Evolutionary conservation across 2,329 filamentous ascomycete species (phyloP).

Genomic region (Escovopsis sp.): DNA sequence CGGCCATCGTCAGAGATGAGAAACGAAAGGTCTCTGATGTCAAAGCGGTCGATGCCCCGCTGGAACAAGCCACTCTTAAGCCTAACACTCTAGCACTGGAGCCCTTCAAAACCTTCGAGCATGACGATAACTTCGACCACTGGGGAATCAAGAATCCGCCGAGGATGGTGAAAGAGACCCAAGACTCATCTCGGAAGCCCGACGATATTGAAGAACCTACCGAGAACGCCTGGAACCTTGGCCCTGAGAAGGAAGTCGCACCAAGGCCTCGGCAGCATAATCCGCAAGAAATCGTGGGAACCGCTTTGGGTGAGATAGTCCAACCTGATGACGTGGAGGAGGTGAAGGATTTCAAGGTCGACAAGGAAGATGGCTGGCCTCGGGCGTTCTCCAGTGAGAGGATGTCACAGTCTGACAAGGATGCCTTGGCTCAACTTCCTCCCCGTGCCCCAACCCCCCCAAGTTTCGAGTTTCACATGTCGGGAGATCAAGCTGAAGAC

Average conservation of each 20-base stretch:
- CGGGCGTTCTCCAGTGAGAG: constrained; percentile 29
- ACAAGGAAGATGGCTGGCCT: constrained; percentile 26
- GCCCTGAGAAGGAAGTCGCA: constrained; percentile 12
- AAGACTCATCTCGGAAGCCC: constrained; percentile 21
- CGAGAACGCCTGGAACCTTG: constrained; percentile 24
- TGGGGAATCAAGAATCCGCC: constrained; percentile 41
- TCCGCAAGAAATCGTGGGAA: constrained; percentile 31
- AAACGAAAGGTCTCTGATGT: constrained; percentile 26
- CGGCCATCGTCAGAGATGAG: constrained; percentile 21
- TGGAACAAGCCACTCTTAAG: constrained; percentile 12
- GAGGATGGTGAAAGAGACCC: constrained; percentile 21
- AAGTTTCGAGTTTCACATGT: constrained; percentile 29
- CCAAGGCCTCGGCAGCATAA: constrained; percentile 21
- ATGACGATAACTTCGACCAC: constrained; percentile 40
- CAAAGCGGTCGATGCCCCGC: constrained; percentile 20
- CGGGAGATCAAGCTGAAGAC: constrained; percentile 19
- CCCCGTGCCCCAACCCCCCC: constrained; percentile 35
- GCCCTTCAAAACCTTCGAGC: constrained; percentile 18
- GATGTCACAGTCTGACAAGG: constrained; percentile 26
- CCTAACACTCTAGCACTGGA: constrained; percentile 15
- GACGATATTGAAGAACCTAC: constrained; percentile 29
- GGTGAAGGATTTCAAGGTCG: constrained; percentile 25
- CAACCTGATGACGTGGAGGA: constrained; percentile 32
- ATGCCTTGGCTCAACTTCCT: constrained; percentile 26
- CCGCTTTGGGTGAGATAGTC: constrained; percentile 30